Conservation (phyloP, 352 stramenopile species). For the Phytopythium oedochilum region DNA sequence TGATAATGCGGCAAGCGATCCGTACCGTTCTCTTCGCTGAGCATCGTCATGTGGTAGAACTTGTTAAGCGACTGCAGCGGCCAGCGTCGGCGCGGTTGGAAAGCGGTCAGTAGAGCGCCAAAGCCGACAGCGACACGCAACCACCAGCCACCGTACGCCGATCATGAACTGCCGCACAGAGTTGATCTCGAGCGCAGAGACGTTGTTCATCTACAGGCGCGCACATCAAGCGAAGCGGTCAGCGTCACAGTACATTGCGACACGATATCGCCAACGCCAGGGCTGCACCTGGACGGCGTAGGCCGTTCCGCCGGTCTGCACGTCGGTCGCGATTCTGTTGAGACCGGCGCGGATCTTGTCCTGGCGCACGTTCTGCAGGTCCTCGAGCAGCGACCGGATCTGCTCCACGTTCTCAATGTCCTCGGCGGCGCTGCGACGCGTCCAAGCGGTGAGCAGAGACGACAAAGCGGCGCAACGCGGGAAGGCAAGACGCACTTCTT, state of each 20-base stretch:
- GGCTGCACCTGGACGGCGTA: constrained; percentile 54
- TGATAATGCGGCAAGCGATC: background rate
- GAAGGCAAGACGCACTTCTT: constrained; percentile 54
- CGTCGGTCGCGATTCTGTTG: constrained; percentile 71
- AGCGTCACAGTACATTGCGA: too few species aligned
- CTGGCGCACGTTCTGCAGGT: constrained; percentile 87
- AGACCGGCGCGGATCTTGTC: constrained; percentile 89
- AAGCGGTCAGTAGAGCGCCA: background rate
- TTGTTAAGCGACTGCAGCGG: constrained; percentile 59
- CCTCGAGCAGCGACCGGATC: constrained; percentile 76
- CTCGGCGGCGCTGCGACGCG: constrained; percentile 47
- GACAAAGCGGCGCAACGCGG: too few species aligned
- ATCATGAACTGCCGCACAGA: constrained; percentile 87
- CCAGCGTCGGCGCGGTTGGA: background rate
- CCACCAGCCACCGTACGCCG: constrained; percentile 30
- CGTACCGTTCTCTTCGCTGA: constrained; percentile 38
- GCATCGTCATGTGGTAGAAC: constrained; percentile 67
- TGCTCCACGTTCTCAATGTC: constrained; percentile 84
- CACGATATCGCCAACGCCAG: too few species aligned
- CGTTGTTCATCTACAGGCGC: constrained; percentile 81
- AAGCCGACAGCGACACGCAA: background rate
- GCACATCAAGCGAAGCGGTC: background rate
- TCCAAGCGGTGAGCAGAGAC: background rate
- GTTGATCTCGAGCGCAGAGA: constrained; percentile 82
- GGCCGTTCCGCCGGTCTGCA: constrained; percentile 65